Evolutionary conservation across 1,284 basidiomycete genomes (phyloP), one percentile per base, ranked within the genome.

Genomic region (Austropuccinia psidii): DNA sequence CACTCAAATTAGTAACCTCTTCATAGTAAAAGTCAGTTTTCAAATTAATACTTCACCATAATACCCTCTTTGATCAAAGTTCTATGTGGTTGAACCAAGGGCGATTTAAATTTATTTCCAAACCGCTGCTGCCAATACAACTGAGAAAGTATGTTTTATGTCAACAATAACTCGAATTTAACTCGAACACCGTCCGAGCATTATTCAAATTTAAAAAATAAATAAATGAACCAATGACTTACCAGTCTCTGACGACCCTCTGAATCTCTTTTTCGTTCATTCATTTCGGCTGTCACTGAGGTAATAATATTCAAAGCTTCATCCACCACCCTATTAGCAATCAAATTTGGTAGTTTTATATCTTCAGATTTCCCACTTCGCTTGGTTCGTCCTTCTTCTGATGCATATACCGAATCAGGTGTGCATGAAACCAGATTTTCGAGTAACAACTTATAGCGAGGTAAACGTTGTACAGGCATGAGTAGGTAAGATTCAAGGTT

Each of bases 61-160:
- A 74, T 75, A 19, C 78, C 79, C 45, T 82, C 82, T 45, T 78
- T 78, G 35, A 83, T 67, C 50, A 83, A 67, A 87, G 91, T 78
- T 85, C 95, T 88, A 83, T 99, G 96, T 17, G 95, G 96, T 81
- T 98, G 96, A 33, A 99, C 96, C 50, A 99, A 84, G 11, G 96
- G 94, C 74, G 91, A 94, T 3, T 93, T 91, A 80, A 96, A 96
- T 78, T 87, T 89, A 31, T 91, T 92, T 50, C 89, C 85, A 78
- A 98, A 96, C 77, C 91, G 85, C 64, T 88, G 82, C 83, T 98
- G 95, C 96, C 96, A 82, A 35, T 77, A 75, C 17, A 80, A 76
- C 69, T 72, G 39, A 31, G 15, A 24, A 33, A 50, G 57, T 7
- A n/a, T 19, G 17, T 27, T 5, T 24, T 17, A 21, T 19, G 29